These are phyloP conservation scores for Halophytophthora polymorphica DNA, from an alignment of 352 stramenopile species.

Conservation along the genomic window DNA sequence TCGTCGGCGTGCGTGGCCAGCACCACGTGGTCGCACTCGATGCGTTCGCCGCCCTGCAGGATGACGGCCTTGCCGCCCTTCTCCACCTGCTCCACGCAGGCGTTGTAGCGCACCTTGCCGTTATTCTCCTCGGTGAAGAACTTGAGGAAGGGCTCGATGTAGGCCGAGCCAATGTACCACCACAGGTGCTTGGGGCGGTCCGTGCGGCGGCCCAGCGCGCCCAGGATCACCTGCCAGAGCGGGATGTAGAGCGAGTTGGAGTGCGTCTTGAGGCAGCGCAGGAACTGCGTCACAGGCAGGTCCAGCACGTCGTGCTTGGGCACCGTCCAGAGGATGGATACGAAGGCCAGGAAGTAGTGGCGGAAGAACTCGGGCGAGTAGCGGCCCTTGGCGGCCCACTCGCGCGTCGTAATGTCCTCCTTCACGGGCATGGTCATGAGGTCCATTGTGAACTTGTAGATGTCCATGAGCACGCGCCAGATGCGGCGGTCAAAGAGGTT, in stretches of 20 bases:
- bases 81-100: conserved; percentile 57
- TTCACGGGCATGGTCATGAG: conserved; percentile 84
- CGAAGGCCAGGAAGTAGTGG: conserved; percentile 87
- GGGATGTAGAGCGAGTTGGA: conserved; percentile 87
- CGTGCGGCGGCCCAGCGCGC: conserved; percentile 63
- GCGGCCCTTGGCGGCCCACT: conserved; percentile 61
- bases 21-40: conserved; percentile 84
- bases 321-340: conserved; percentile 84
- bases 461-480: conserved; percentile 84
- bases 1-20: conserved; percentile 79
- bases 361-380: conserved; percentile 87
- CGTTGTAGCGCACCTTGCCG: conserved; percentile 77
- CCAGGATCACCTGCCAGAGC: conserved; percentile 81
- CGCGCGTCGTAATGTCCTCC: conserved; percentile 64
- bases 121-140: conserved; percentile 82
- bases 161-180: conserved; percentile 83
- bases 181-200: conserved; percentile 82
- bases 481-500: conserved; percentile 76
- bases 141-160: conserved; percentile 85
- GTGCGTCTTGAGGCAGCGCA: conserved; percentile 86
- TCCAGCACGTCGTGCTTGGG: conserved; percentile 83
- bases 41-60: conserved; percentile 61
- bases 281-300: conserved; percentile 79
- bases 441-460: conserved; percentile 86
- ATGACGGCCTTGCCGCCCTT: conserved; percentile 81